Base-by-base conservation (phyloP, 192 early-diverging fungal species). In the Linnemannia hyalina region DNA sequence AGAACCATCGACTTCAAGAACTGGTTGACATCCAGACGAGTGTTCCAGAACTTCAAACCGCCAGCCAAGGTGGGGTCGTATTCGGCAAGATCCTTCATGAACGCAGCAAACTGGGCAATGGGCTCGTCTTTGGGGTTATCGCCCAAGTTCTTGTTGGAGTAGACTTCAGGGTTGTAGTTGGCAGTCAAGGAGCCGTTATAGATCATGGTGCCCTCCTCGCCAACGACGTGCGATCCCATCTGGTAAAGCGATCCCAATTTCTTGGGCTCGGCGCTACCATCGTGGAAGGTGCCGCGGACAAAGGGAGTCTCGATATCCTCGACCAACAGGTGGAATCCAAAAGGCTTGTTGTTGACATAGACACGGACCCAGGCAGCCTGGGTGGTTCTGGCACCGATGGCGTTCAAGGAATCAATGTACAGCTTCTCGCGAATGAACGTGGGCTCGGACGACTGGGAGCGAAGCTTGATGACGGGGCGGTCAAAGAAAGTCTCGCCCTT, bases 391-490 rank as follows among this genome's bases (percentile, higher is more conserved):
- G 82, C 36, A 40, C 73, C 71, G 22, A 80, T 60, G 10, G 86
- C 54, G 42, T 84, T 81, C 15, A 89, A 70, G 29, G 79, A 73
- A 57, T 89, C 89, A 40, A 88, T 85, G 29, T 88, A 88, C 0
- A 87, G n/a, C 49, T 88, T 88, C 68, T 89, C 89, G 36, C 89
- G 82, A 10, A 88, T 81, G 68, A 82, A 78, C 23, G 82, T 84
- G 6, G 89, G 89, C 54, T 89, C 89, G n/a, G 49, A 55, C 5
- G 77, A 44, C 42, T 74, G 42, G 44, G 89, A 74, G 3, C 89
- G 82, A 35, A 89, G 68, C 74, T 89, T 89, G 73, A 89, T 73
- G 57, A 78, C 38, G 41, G 77, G 81, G 35, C 85, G 82, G 20
- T 79, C 42, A 74, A 80, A 88, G 20, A 89, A 78, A 4, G 85